These are phyloP conservation scores for Areca catechu DNA, from an alignment of 176 grass and related monocot species.

Conservation along the genomic window DNA sequence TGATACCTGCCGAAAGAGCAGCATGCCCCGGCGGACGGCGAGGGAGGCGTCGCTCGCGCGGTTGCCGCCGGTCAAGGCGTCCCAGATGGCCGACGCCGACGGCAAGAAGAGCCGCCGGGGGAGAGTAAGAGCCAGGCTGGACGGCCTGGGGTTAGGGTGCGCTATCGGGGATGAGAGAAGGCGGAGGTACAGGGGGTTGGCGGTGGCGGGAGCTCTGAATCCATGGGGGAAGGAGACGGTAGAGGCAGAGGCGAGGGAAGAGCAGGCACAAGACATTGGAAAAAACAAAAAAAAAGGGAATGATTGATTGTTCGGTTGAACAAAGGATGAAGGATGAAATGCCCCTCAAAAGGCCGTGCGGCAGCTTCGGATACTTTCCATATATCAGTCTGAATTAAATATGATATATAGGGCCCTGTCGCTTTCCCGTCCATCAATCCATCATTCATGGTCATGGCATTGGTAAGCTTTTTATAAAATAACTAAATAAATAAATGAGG, in stretches of 20 bases:
- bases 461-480: too few relatives aligned
- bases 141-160: neutral
- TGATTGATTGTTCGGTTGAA: too few relatives aligned
- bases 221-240: neutral
- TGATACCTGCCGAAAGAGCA: constrained; percentile 59
- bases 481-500: too few relatives aligned
- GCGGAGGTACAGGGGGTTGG: neutral
- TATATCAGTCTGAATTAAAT: too few relatives aligned
- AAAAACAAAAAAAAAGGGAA: too few relatives aligned
- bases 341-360: too few relatives aligned
- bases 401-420: too few relatives aligned
- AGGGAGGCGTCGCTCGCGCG: constrained; percentile 33
- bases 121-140: constrained; percentile 1
- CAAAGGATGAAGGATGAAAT: too few relatives aligned
- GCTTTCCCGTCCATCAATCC: too few relatives aligned
- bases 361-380: too few relatives aligned
- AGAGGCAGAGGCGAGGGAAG: neutral
- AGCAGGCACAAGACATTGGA: neutral
- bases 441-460: too few relatives aligned
- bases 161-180: constrained; percentile 10
- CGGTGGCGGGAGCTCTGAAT: neutral
- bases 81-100: constrained; percentile 42
- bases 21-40: constrained; percentile 67
- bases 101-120: constrained; percentile 51
- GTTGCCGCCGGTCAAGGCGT: constrained; percentile 49